Evolutionary conservation across 306 rosid species (phyloP).

Genomic region (Cicer pinnatifidum): DNA sequence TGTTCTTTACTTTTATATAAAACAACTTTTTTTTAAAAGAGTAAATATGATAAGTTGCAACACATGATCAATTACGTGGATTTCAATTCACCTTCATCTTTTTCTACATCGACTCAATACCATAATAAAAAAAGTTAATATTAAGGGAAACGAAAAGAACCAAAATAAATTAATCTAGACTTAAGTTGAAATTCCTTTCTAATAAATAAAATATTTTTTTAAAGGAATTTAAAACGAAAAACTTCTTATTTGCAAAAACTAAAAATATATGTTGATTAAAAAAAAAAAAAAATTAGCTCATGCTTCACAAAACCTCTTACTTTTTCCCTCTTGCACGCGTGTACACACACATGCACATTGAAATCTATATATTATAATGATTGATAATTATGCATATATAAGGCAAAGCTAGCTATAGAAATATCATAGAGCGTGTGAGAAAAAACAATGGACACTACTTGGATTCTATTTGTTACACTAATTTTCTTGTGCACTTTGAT

Average conservation of each 20-base stretch:
- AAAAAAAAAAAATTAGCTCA: constrained; percentile 20
- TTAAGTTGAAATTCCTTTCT: neutral
- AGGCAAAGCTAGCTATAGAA: constrained; percentile 48
- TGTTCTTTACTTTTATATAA: constrained; percentile 8
- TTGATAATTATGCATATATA: constrained; percentile 60
- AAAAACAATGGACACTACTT: constrained; percentile 66
- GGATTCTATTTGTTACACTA: constrained; percentile 61
- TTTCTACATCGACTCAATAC: neutral
- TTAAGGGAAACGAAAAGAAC: neutral
- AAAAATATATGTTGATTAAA: neutral
- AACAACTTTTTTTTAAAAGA: constrained; percentile 6
- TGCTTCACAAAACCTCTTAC: constrained; percentile 33
- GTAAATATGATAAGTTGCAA: neutral
- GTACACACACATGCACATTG: constrained; percentile 60
- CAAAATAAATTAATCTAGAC: neutral
- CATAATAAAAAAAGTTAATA: neutral
- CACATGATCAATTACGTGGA: neutral
- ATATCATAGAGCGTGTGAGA: constrained; percentile 44
- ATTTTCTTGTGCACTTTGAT: constrained; percentile 52
- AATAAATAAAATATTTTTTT: neutral
- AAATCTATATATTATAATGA: constrained; percentile 49
- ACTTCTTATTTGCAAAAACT: neutral
- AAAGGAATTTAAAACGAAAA: neutral
- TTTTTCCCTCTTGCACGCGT: constrained; percentile 55
- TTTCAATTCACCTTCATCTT: neutral